Evolutionary conservation across 352 stramenopile genomes (phyloP), one percentile per base, ranked within the genome.

Genomic region (Aphanomyces astaci): DNA sequence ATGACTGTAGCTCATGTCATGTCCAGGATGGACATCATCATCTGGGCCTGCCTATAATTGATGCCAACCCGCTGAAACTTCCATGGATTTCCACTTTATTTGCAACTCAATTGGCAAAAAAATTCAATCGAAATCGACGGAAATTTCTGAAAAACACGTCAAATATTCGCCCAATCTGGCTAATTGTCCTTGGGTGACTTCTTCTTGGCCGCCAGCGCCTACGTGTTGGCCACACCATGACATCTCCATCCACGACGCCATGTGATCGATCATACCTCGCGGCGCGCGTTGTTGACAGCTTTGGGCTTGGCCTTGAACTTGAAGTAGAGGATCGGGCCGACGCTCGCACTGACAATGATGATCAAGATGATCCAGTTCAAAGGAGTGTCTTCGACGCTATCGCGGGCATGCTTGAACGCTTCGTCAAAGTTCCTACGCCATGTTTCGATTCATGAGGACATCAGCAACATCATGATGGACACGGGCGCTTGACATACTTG

Each of bases 361-460:
- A 83, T 68, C 45, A 90, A 75, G 1, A 78, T 81, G 49, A 90
- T 59, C 82, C 80, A 89, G 72, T 90, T 90, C 72, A 78, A 73
- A 70, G 83, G 70, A 63, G 82, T 84, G 71, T 90, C 82, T 43
- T 90, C 82, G 49, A 89, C 78, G 31, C 82, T 81, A 19, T 88
- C 79, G 30, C 77, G 75, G 31, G 80, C 79, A 55, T 84, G 88
- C 63, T 80, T 82, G 59, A 84, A 74, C 13, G 82, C 82, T 65
- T 90, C 82, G 63, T 89, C 82, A 74, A 90, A 90, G 72, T 88
- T 89, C 72, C 82, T 90, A 70, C 27, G 45, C 24, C 22, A 43
- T 9, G 39, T 15, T 56, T 10, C 10, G 1, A 28, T 19, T 15
- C 2, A n/a, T n/a, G n/a, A 57, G 3, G 4, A 11, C 17, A 13